Evolutionary conservation across 805 yeast species (phyloP).

Genomic region (Candida ortonii): DNA sequence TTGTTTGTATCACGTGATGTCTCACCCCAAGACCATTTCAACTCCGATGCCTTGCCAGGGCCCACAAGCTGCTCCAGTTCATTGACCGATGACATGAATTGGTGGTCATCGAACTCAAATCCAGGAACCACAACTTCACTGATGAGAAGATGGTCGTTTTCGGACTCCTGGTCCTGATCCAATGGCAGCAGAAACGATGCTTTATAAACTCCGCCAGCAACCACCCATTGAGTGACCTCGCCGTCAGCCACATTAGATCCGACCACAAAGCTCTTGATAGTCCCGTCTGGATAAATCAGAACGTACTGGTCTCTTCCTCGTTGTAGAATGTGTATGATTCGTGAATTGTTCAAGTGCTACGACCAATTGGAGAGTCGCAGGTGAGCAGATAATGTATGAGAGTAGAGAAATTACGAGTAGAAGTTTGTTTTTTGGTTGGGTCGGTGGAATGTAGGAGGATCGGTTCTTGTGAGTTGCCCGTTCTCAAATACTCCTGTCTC

Average conservation of each 20-base stretch:
- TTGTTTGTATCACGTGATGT: constrained; percentile 3
- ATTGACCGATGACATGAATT: constrained; percentile 37
- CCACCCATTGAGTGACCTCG: constrained; percentile 59
- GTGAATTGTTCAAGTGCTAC: constrained; percentile 48
- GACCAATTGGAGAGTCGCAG: constrained; percentile 49
- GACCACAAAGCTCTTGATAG: constrained; percentile 47
- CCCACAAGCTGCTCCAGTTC: constrained; percentile 38
- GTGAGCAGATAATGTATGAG: constrained; percentile 52
- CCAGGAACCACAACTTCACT: constrained; percentile 65
- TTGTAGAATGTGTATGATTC: constrained; percentile 55
- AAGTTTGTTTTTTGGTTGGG: constrained; percentile 19
- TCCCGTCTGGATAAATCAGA: constrained; percentile 49
- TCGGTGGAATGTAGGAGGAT: constrained; percentile 14
- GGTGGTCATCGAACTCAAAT: constrained; percentile 53
- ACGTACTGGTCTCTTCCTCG: constrained; percentile 57
- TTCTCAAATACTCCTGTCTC: constrained; percentile 10
- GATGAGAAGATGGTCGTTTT: constrained; percentile 43
- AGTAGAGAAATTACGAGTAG: constrained; percentile 44
- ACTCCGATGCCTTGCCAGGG: constrained; percentile 31
- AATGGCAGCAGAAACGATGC: constrained; percentile 50
- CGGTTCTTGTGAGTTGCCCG: constrained; percentile 15
- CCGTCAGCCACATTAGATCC: constrained; percentile 48
- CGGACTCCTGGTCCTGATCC: constrained; percentile 28
- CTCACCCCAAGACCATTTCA: constrained; percentile 37
- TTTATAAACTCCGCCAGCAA: constrained; percentile 58